These are phyloP conservation scores for Dalbergia cochinchinensis DNA, from an alignment of 306 rosid genomes.

Conservation along the genomic window DNA sequence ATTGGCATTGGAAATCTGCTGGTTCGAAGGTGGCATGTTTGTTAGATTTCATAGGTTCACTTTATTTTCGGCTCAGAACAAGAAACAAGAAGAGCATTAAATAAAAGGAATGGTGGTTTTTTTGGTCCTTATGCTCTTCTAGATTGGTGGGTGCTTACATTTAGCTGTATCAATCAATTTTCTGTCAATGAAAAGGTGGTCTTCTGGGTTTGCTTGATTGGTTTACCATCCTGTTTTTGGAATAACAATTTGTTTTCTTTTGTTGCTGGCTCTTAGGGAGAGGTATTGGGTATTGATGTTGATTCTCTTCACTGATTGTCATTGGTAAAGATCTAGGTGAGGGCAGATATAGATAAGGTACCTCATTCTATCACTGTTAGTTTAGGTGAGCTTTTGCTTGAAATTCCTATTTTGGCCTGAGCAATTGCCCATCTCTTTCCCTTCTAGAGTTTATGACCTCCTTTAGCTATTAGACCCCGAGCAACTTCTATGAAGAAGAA, in stretches of 20 bases:
- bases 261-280: neutral
- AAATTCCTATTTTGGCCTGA: too few species aligned
- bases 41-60: neutral
- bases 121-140: neutral
- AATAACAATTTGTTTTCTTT: neutral
- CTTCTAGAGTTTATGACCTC: too few species aligned
- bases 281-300: neutral
- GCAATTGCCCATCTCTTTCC: too few species aligned
- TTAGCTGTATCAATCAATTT: slow-evolving; percentile 1
- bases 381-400: too few species aligned
- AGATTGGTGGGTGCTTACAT: neutral
- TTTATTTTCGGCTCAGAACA: neutral
- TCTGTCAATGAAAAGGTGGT: neutral
- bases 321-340: too few species aligned
- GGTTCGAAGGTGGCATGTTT: neutral
- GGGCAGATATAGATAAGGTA: too few species aligned
- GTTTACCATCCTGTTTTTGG: neutral
- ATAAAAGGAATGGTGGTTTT: neutral
- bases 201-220: neutral
- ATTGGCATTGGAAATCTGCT: neutral
- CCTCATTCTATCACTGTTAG: too few species aligned
- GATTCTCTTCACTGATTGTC: neutral
- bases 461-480: too few species aligned
- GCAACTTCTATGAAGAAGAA: too few species aligned
- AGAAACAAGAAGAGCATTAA: neutral